Evolutionary conservation across 305 asterid species (phyloP), one percentile per base, ranked within the genome.

Genomic region (Salvia sclarea): DNA sequence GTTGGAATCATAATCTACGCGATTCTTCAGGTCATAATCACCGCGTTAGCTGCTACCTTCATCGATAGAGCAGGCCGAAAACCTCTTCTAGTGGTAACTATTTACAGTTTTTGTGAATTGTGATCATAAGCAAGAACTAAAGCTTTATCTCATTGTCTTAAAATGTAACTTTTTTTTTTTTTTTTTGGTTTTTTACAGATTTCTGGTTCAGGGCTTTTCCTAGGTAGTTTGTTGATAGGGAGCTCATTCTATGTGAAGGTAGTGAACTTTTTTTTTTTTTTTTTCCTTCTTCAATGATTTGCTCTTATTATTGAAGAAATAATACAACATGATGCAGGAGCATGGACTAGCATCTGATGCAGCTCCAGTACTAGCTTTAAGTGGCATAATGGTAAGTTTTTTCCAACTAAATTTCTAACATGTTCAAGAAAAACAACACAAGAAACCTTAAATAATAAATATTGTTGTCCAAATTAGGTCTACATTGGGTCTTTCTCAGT

Each of bases 41-140:
- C 98, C 6, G 92, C 84, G 64, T 37, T 84, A 40, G 96, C 92
- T 59, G 97, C 97, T 48, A 14, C 76, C 24, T 74, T 94, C 21
- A 84, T 91, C 2, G 98, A 94, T 74, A 78, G 76, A 80, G 92
- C 85, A 0, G 99, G 99, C 72, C 67, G 99, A 70, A 91, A 91
- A 69, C 99, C 98, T 56, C 95, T 88, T 44, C 44, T 91, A 77
- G 75, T 91, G 90, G 99, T 94, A 88, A 61, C 45, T 61, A 40
- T 66, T n/a, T n/a, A n/a, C 35, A 7, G 5, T 14, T 49, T n/a
- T n/a, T n/a, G n/a, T n/a, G n/a, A n/a, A n/a, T n/a, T n/a, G n/a
- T n/a, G n/a, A n/a, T n/a, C n/a, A n/a, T n/a, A n/a, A 47, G 45
- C 68, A 20, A 50, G 10, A 70, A 16, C 31, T 11, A 49, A 22